Evolutionary conservation across 306 rosid species (phyloP).

Genomic region (Ormosia emarginata): DNA sequence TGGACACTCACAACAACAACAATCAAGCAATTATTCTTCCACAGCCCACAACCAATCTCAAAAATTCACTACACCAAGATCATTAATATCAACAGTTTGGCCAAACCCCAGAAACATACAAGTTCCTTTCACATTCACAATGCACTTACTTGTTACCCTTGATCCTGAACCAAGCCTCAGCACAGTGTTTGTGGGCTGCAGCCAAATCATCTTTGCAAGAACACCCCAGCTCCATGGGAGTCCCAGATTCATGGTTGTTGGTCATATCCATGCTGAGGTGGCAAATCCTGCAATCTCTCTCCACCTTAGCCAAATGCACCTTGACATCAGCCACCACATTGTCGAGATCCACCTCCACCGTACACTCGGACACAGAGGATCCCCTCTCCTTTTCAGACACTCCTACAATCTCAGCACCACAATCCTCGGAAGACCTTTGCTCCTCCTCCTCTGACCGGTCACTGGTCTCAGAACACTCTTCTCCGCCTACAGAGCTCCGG

Average conservation of each 20-base stretch:
- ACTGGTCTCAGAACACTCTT: background rate
- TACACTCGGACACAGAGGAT: constrained; percentile 39
- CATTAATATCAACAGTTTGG: background rate
- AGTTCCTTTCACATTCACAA: background rate
- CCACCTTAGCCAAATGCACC: constrained; percentile 44
- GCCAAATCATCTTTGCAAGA: constrained; percentile 80
- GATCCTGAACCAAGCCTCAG: constrained; percentile 73
- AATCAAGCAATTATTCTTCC: background rate
- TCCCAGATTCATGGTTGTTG: constrained; percentile 51
- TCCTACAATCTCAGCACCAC: constrained; percentile 38
- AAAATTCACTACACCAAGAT: background rate
- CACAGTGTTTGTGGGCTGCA: constrained; percentile 76
- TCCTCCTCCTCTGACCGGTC: constrained; percentile 21
- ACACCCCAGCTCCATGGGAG: constrained; percentile 71
- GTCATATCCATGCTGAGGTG: constrained; percentile 55
- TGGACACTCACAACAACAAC: background rate
- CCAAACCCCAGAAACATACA: background rate
- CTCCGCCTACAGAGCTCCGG: constrained; percentile 26
- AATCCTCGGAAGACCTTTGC: constrained; percentile 17
- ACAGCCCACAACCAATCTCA: background rate
- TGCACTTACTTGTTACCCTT: constrained; percentile 66
- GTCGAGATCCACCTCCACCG: constrained; percentile 53
- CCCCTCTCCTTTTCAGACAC: constrained; percentile 27
- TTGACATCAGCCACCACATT: constrained; percentile 30
- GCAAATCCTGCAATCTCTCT: constrained; percentile 62